Evolutionary conservation across 495 filamentous ascomycete species (phyloP).

Genomic region (Hypoxylon fragiforme): DNA sequence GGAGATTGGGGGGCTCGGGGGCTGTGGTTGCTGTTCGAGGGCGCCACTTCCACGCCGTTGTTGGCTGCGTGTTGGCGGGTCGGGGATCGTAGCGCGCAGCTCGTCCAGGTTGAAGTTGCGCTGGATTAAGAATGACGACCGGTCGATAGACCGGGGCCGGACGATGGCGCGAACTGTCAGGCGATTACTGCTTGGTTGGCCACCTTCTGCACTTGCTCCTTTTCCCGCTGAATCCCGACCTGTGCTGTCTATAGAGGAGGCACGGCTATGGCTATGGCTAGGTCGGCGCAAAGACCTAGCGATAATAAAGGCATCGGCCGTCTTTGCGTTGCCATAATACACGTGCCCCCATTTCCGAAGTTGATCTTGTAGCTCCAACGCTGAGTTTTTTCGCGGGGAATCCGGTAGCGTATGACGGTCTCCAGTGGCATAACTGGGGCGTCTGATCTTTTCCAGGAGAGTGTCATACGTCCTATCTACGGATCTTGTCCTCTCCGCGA

Average conservation of each 20-base stretch:
- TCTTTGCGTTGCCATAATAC: slow-evolving; percentile 39
- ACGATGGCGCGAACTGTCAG: slow-evolving; percentile 54
- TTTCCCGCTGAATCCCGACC: too few relatives aligned
- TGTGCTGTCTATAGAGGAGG: slow-evolving; percentile 9
- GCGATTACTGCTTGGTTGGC: background rate
- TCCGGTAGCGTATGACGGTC: background rate
- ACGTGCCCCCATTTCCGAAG: slow-evolving; percentile 40
- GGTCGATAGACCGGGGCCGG: slow-evolving; percentile 43
- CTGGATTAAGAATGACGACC: slow-evolving; percentile 52
- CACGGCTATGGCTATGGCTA: slow-evolving; percentile 32
- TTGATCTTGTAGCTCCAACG: slow-evolving; percentile 25
- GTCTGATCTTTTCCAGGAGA: background rate
- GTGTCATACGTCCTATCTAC: background rate
- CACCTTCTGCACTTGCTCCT: background rate
- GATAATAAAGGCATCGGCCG: slow-evolving; percentile 46
- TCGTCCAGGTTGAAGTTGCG: slow-evolving; percentile 50
- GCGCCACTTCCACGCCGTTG: background rate
- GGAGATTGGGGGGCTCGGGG: slow-evolving; percentile 3
- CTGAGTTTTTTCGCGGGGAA: background rate
- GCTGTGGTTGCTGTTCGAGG: slow-evolving; percentile 5
- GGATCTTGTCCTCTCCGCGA: background rate
- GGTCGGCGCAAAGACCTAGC: slow-evolving; percentile 42
- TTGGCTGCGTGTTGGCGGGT: slow-evolving; percentile 17
- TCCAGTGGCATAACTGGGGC: slow-evolving; percentile 1
- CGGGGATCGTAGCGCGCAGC: slow-evolving; percentile 43